phyloP scores from a whole-genome alignment of 164 flowering plant genomes.

The Aristolochia contorta region DNA sequence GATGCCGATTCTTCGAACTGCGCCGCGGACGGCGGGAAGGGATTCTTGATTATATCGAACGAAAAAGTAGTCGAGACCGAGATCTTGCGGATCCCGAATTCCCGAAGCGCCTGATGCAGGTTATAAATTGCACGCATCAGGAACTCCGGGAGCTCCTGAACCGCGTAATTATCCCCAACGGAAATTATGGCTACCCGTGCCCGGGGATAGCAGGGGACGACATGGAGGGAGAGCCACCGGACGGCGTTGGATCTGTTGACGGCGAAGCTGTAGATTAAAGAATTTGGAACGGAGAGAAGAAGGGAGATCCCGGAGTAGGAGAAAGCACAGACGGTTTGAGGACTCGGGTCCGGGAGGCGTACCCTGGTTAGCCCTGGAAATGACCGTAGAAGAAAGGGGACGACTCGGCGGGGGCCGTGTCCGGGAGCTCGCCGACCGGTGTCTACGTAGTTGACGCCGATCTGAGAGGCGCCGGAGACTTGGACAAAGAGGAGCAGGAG shows the following conservation, averaged over 20 bases:
- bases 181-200: slow-evolving; percentile 53
- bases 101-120: slow-evolving; percentile 32
- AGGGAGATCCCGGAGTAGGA: slow-evolving; percentile 56
- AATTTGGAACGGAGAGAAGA: slow-evolving; percentile 63
- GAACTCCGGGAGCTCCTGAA: slow-evolving; percentile 20
- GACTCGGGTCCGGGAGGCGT: slow-evolving; percentile 42
- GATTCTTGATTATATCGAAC: slow-evolving; percentile 37
- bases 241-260: slow-evolving; percentile 52
- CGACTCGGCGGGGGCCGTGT: slow-evolving; percentile 8
- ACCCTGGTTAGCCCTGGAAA: slow-evolving; percentile 28
- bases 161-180: slow-evolving; percentile 44
- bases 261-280: slow-evolving; percentile 43
- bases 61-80: slow-evolving; percentile 69
- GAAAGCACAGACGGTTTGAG: slow-evolving; percentile 47
- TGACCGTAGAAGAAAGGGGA: slow-evolving; percentile 13
- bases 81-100: slow-evolving; percentile 48
- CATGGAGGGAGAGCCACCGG: slow-evolving; percentile 50
- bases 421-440: neutral
- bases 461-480: neutral
- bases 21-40: slow-evolving; percentile 74
- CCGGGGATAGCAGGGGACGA: slow-evolving; percentile 71
- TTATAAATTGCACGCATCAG: slow-evolving; percentile 58
- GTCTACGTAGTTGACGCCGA: neutral
- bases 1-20: slow-evolving; percentile 35
- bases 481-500: neutral